Evolutionary conservation across 2,329 filamentous ascomycete species (phyloP).

Genomic region (Trichoderma afroharzianum): DNA sequence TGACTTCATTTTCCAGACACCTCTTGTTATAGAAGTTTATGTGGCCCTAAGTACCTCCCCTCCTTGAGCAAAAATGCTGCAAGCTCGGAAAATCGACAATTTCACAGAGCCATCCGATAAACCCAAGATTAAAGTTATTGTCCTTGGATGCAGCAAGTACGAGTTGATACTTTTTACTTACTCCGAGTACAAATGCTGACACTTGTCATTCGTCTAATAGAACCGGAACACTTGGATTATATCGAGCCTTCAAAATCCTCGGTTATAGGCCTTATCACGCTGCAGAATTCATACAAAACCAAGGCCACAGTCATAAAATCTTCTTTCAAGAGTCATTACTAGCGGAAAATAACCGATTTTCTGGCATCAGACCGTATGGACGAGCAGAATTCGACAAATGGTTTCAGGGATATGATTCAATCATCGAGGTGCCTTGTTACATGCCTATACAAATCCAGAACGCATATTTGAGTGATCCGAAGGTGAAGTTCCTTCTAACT

Average conservation of each 20-base stretch:
- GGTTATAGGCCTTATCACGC: not conserved
- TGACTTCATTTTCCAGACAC: not conserved
- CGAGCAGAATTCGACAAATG: not conserved
- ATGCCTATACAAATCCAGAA: not conserved
- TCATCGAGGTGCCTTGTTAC: not conserved
- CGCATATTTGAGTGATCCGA: not conserved
- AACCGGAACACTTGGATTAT: not conserved
- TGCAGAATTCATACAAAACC: not conserved
- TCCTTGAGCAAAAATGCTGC: not conserved
- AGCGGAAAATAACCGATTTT: not conserved
- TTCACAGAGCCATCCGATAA: not conserved
- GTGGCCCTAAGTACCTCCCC: no score
- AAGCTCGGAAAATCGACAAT: not conserved
- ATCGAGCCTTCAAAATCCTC: not conserved
- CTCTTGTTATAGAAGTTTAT: not conserved
- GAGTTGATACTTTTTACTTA: not conserved
- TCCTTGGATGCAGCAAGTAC: not conserved
- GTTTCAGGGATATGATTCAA: not conserved
- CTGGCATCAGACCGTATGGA: not conserved
- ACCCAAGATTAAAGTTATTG: not conserved
- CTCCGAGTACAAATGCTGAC: not conserved
- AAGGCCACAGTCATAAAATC: not conserved
- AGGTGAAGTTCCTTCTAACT: not conserved
- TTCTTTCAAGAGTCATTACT: not conserved
- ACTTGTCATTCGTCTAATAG: not conserved